Base-by-base conservation (phyloP, 2,329 filamentous ascomycete genomes). In the Pestalotiopsis sp. region DNA sequence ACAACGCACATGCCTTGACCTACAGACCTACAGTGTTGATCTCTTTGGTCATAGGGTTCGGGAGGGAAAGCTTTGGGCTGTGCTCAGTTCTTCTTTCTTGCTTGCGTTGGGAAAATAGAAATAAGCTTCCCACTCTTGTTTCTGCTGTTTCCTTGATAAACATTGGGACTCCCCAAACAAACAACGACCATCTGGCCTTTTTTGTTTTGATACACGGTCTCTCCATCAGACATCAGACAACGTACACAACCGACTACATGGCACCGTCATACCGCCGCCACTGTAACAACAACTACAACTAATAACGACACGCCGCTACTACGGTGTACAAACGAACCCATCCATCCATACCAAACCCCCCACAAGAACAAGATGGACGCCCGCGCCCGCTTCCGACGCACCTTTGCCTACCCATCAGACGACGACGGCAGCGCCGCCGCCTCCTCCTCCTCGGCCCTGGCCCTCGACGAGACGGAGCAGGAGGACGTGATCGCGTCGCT, bases 381-480 rank as follows among this genome's bases (percentile, higher is more conserved):
- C 0, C 79, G 80, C 56, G 83, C 92, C 66, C 90, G 92, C 71
- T 83, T 96, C 59, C 91, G 94, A 75, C 91, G 88, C 75, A 91
- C 92, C 9, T 96, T 97, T 81, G 88, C 87, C 70, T 96, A 95
- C 81, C 92, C 92, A 4, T 80, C 83, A 68, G 89, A 92, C 74
- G 85, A 86, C 68, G 83, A 85, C 72, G 78, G 79, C 66, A 84
- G 87, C 45, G 84, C 86, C 77, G 80, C 38, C 86, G 87, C 13
- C 86, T 90, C 72, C 31, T 36, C 31, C 6, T 87, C 90, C 67
- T 71, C 77, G 68, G 71, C 70, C 67, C 70, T 79, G 49, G 71
- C 76, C 73, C 74, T 77, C 77, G 70, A 79, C 77, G 78, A 82
- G 80, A 72, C 81, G 87, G 90, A 91, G 74, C 91, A 93, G 82